phyloP scores from a whole-genome alignment of 345 rosid genomes.

The Adansonia digitata region DNA sequence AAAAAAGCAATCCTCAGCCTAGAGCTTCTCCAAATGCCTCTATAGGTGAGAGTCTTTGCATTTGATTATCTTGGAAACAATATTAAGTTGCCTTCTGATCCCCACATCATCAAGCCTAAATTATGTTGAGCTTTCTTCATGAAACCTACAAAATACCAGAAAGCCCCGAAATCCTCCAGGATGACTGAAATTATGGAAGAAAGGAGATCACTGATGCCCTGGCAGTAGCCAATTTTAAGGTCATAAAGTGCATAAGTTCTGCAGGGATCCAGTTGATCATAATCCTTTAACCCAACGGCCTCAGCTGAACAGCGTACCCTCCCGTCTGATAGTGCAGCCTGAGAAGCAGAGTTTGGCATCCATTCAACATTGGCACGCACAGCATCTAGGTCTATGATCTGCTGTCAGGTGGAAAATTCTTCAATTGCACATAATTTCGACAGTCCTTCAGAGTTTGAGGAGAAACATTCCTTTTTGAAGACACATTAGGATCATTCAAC shows the following conservation, averaged over 20 bases:
- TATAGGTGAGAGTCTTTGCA: slow-evolving; percentile 82
- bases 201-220: slow-evolving; percentile 97
- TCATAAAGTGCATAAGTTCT: slow-evolving; percentile 78
- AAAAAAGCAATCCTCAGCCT: slow-evolving; percentile 95
- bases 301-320: slow-evolving; percentile 62
- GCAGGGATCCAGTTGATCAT: slow-evolving; percentile 65
- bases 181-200: slow-evolving; percentile 80
- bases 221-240: slow-evolving; percentile 94
- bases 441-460: slow-evolving; percentile 26
- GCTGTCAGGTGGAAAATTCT: slow-evolving; percentile 80
- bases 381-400: slow-evolving; percentile 91
- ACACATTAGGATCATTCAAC: slow-evolving; percentile 30
- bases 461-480: slow-evolving; percentile 28
- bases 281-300: slow-evolving; percentile 75
- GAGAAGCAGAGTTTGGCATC: slow-evolving; percentile 52
- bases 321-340: slow-evolving; percentile 53
- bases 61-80: slow-evolving; percentile 81
- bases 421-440: slow-evolving; percentile 37
- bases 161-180: slow-evolving; percentile 81
- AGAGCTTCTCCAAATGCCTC: slow-evolving; percentile 78
- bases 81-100: slow-evolving; percentile 76
- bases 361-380: slow-evolving; percentile 87
- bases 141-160: slow-evolving; percentile 92
- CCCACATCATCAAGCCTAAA: slow-evolving; percentile 90
- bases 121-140: slow-evolving; percentile 96